Conservation (phyloP, 169 alveolate species). For the Plasmodium billcollinsi region DNA sequence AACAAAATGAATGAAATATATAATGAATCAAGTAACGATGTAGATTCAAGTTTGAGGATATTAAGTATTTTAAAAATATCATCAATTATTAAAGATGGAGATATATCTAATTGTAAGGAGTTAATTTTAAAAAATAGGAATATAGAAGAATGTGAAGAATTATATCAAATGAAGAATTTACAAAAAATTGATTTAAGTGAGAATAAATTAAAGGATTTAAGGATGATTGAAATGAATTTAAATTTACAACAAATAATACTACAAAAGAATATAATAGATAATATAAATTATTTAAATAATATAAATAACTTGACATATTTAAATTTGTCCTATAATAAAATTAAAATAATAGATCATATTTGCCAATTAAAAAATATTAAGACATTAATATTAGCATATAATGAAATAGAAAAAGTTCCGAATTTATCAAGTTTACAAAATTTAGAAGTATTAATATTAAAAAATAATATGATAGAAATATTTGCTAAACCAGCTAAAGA, state of each 20-base stretch:
- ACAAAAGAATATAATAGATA: slow-evolving; percentile 77
- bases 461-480: slow-evolving; percentile 78
- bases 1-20: slow-evolving; percentile 28
- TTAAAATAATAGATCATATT: slow-evolving; percentile 71
- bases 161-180: slow-evolving; percentile 82
- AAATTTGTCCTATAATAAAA: slow-evolving; percentile 79
- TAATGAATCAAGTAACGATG: slow-evolving; percentile 16
- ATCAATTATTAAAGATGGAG: slow-evolving; percentile 80
- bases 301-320: slow-evolving; percentile 76
- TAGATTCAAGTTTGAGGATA: slow-evolving; percentile 10
- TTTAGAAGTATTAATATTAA: slow-evolving; percentile 82
- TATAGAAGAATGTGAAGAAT: slow-evolving; percentile 81
- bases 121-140: slow-evolving; percentile 78
- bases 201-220: slow-evolving; percentile 64
- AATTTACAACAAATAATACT: slow-evolving; percentile 76
- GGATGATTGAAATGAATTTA: slow-evolving; percentile 70
- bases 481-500: slow-evolving; percentile 76
- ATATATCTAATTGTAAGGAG: slow-evolving; percentile 77
- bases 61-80: slow-evolving; percentile 80
- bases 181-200: slow-evolving; percentile 59
- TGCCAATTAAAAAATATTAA: slow-evolving; percentile 40
- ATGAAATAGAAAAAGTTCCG: slow-evolving; percentile 78
- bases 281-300: slow-evolving; percentile 78
- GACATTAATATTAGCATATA: slow-evolving; percentile 67
- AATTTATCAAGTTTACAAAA: slow-evolving; percentile 76